Percentiles rank a stretch among this genome's conserved stretches.
phyloP scores from a whole-genome alignment of 805 yeast genomes.

The Kregervanrija pseudodelftensis region DNA sequence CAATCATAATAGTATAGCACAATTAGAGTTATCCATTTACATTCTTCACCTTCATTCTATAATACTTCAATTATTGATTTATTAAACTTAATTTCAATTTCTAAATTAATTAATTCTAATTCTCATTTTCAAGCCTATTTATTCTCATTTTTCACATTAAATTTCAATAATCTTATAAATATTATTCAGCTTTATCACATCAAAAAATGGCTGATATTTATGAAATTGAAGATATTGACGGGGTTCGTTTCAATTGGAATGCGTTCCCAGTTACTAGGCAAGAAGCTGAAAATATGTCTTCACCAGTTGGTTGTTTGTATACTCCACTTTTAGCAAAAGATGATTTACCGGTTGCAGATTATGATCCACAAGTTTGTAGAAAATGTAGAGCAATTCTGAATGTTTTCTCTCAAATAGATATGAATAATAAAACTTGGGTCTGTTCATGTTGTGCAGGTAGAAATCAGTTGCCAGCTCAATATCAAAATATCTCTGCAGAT shows the following conservation, averaged over 20 bases:
- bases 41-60: too few species aligned
- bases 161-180: not conserved
- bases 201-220: constrained; percentile 40
- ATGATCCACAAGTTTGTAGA: constrained; percentile 82
- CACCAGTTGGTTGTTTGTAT: constrained; percentile 90
- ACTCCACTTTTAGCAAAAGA: constrained; percentile 85
- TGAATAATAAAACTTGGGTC: constrained; percentile 70
- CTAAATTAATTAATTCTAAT: not conserved
- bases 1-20: too few species aligned
- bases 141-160: too few species aligned
- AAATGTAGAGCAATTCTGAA: constrained; percentile 82
- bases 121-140: too few species aligned
- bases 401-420: constrained; percentile 78
- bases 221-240: constrained; percentile 54
- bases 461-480: constrained; percentile 77
- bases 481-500: constrained; percentile 66
- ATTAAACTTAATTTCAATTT: too few species aligned
- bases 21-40: too few species aligned
- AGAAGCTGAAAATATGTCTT: constrained; percentile 86
- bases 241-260: constrained; percentile 74
- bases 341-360: constrained; percentile 68
- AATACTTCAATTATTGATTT: too few species aligned
- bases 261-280: constrained; percentile 82
- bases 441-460: constrained; percentile 79
- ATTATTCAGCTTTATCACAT: not conserved